Conservation (phyloP, 306 rosid species). For the Prunus dulcis region DNA sequence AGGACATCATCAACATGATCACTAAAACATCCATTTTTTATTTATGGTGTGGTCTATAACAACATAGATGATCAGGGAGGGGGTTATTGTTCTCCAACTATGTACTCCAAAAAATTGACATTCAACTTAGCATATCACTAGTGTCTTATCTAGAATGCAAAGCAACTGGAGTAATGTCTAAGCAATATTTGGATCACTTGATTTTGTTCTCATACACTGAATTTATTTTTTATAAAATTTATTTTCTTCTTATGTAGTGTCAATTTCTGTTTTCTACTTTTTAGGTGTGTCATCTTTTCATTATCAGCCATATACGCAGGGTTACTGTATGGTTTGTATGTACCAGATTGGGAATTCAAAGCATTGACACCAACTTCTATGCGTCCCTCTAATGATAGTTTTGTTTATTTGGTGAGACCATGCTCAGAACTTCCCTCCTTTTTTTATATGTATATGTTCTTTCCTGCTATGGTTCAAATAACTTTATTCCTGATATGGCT, state of each 20-base stretch:
- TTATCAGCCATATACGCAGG: conserved; percentile 63
- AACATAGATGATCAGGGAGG: background rate
- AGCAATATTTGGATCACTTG: conserved; percentile 9
- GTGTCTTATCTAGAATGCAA: background rate
- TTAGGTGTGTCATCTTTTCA: conserved; percentile 55
- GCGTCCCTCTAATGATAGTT: conserved; percentile 32
- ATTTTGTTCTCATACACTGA: background rate
- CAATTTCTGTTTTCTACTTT: conserved; percentile 19
- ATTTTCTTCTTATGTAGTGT: background rate
- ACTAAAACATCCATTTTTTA: background rate
- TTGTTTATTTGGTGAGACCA: conserved; percentile 51
- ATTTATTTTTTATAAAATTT: background rate
- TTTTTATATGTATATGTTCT: background rate
- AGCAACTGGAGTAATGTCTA: background rate
- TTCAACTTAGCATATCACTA: background rate
- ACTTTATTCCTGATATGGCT: background rate
- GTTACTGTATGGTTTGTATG: conserved; percentile 68
- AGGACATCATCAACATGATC: background rate
- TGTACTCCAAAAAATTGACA: background rate
- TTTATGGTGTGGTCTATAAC: background rate
- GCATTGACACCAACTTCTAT: conserved; percentile 39
- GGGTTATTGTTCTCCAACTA: background rate
- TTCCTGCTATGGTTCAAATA: conserved; percentile 8
- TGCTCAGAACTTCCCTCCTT: conserved; percentile 8
- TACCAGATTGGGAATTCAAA: conserved; percentile 88